Percentiles rank a stretch among this genome's conserved stretches.
These are phyloP conservation scores for Macroventuria anomochaeta DNA, from an alignment of 2,329 filamentous ascomycete genomes.

Conservation along the genomic window DNA sequence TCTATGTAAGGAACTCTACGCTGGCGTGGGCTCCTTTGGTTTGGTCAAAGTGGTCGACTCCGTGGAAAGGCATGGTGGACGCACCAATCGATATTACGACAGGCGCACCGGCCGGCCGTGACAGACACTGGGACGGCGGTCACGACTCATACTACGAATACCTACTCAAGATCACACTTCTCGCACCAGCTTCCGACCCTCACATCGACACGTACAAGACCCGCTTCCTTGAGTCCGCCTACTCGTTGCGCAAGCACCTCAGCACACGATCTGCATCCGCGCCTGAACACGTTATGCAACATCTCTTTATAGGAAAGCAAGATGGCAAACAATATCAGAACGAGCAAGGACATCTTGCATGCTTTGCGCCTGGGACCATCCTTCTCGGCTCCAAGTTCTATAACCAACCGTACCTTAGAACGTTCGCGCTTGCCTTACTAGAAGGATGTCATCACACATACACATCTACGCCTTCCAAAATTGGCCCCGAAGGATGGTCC, in stretches of 20 bases:
- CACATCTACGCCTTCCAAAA: constrained; percentile 45
- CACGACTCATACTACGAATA: constrained; percentile 56
- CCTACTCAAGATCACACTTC: constrained; percentile 50
- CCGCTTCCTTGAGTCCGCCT: constrained; percentile 44
- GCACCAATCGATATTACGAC: constrained; percentile 54
- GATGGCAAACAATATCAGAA: constrained; percentile 46
- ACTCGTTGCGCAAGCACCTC: constrained; percentile 47
- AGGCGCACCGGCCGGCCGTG: constrained; percentile 47
- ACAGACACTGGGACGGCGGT: constrained; percentile 53
- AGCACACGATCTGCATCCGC: constrained; percentile 46
- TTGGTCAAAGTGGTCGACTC: constrained; percentile 51
- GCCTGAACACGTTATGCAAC: constrained; percentile 42
- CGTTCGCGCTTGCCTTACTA: constrained; percentile 49
- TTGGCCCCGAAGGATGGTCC: constrained; percentile 49
- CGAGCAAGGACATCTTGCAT: constrained; percentile 49
- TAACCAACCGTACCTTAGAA: constrained; percentile 39
- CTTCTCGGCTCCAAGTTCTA: constrained; percentile 49
- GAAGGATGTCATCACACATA: constrained; percentile 51
- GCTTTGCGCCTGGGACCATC: constrained; percentile 50
- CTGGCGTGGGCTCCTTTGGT: constrained; percentile 55
- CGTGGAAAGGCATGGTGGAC: constrained; percentile 52
- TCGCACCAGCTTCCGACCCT: constrained; percentile 47
- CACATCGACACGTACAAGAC: constrained; percentile 43
- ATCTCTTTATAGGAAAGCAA: constrained; percentile 50
- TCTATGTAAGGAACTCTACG: constrained; percentile 53